Base-by-base conservation (phyloP, 2,329 filamentous ascomycete species). In the Pseudocercospora musae region DNA sequence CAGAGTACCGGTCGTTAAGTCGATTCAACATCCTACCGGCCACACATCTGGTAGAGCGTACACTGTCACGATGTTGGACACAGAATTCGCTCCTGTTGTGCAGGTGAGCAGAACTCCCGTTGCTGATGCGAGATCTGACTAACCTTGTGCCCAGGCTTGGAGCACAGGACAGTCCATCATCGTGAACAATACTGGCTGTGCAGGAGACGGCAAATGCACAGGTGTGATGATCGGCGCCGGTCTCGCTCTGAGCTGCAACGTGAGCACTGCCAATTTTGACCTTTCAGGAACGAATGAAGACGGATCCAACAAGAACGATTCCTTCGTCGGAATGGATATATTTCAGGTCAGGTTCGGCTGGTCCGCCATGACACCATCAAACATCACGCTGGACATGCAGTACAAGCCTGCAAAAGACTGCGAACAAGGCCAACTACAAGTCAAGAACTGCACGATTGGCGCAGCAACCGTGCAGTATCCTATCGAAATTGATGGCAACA, bases 401-500 rank as follows among this genome's bases (percentile, higher is more conserved):
- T 66, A 57, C 33, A 66, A 66, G 42, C 63, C 63, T 10, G 37
- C 15, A 2, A 58, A 61, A 33, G 60, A 63, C 23, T 66, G 60
- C 50, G 29, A 31, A 0, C 15, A 58, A 33, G 60, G 63, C n/a
- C 31, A 52, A 9, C 54, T 66, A 1, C 44, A 60, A 52, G 63
- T 66, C 21, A 40, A 48, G 40, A 66, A 66, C 46, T 66, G 64
- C 29, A 66, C 64, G 1, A 59, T 66, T 11, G 60, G 58, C 2
- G 58, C 64, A 3, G 64, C 64, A 8, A 66, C 58, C 20, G 61
- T 66, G 10, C 54, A 42, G 21, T 66, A 66, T 23, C 56, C 64
- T 1, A 59, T 66, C 21, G 57, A 54, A 1, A 63, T 66, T 18
- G 58, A 66, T 50, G 64, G 60, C 31, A 63, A 63, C 57, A 61